Base-by-base conservation (phyloP, 176 grass and related monocot genomes). In the Ensete ventricosum region DNA sequence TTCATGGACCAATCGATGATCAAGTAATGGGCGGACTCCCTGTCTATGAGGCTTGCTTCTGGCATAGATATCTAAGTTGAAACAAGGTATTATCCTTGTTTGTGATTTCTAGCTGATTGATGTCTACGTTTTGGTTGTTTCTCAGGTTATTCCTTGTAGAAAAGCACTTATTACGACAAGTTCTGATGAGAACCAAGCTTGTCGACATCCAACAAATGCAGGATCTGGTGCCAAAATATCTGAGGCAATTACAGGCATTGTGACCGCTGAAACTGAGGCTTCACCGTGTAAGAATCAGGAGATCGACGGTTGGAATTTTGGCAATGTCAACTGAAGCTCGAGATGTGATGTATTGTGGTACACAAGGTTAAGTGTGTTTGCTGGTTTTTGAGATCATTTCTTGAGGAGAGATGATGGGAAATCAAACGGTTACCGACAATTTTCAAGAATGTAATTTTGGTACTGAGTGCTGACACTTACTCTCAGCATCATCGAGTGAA, bases 71-170 rank as follows among this genome's bases (percentile, higher is more conserved):
- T 29, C 34, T 6, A 43, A 6, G 34, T 43, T 54, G 20, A 54
- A 24, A 23, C 51, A 73, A 74, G 16, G 34, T 6, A 43, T 43
- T 6, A 6, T 43, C 13, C 23, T 12, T 57, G 23, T 14, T 9
- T 3, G 5, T 1, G 8, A 9, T 2, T 14, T n/a, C n/a, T 9
- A 23, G 52, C 74, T 52, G 0, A 52, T 24, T 52, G 0, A 52
- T 24, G 21, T 51, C 11, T 64, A 8, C 17, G 13, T 23, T 52
- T 50, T 49, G 69, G 50, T 60, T 53, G 9, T 75, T 12, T 52
- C 63, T 84, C 69, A 92, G 83, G 76, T 84, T 73, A 55, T 80
- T 77, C 57, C 80, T 75, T 79, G 52, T 49, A 75, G 14, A 75
- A 70, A 73, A 63, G 22, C 54, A 13, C 14, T 29, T 53, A 22